Base-by-base conservation (phyloP, 164 flowering plant genomes). In the Aristolochia contorta region DNA sequence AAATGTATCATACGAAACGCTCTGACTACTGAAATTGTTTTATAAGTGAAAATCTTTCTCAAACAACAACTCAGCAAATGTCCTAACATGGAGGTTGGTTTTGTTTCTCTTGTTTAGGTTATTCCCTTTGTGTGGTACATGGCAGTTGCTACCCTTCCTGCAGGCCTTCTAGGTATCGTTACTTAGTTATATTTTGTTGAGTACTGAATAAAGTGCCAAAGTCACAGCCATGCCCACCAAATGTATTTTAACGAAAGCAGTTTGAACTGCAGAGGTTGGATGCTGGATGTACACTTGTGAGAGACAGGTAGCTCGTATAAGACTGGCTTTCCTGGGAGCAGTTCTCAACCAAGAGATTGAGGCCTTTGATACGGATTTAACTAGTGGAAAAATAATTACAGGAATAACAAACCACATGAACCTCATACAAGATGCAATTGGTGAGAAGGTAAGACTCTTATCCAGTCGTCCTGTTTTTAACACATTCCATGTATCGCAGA, bases 241-340 rank as follows among this genome's bases (percentile, higher is more conserved):
- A 20, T 22, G 7, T 58, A 14, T 37, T 1, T n/a, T 58, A 20
- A 20, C 18, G 32, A 4, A 6, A 18, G 24, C 15, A 16, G 16
- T 24, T 22, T 54, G 13, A 54, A 54, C 66, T 65, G 69, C 76
- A 86, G 87, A 86, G 79, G 65, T 79, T 23, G 85, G 84, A 47
- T 82, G 93, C 60, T 86, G 87, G 89, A 86, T 84, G 83, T 80
- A 84, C 58, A 54, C 89, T 49, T 78, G 89, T 50, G 83, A 82
- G 64, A 71, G 93, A 62, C 89, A 86, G 55, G 6, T 64, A 43
- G 57, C 77, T 32, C 69, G 78, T 12, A 13, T 82, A 25, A 67
- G 87, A 65, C 53, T 84, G 47, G 77, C 75, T 20, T 84, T 60
- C 64, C 71, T 84, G 9, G 64, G 57, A 54, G 78, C 93, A 62